Conservation (phyloP, 2,329 filamentous ascomycete species). For the Sporothrix schenckii region DNA sequence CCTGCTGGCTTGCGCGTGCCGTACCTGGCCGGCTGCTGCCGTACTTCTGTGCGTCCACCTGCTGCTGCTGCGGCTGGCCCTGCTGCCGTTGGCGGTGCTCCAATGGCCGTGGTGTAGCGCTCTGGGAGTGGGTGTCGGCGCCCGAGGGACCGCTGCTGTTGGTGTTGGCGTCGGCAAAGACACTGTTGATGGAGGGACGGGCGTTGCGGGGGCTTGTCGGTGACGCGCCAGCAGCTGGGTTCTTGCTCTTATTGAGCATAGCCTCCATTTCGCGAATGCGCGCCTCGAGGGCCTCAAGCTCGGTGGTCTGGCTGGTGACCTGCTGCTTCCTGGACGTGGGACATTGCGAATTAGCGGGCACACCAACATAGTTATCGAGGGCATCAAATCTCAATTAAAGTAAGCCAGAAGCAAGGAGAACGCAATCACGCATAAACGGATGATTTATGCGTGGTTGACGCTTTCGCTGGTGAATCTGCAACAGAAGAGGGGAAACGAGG, state of each 20-base stretch:
- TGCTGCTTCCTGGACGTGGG: slow-evolving; percentile 68
- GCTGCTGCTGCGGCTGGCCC: slow-evolving; percentile 35
- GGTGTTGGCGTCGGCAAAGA: slow-evolving; percentile 36
- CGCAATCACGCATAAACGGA: background rate
- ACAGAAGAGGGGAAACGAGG: background rate
- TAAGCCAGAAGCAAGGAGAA: background rate
- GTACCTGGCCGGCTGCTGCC: slow-evolving; percentile 60
- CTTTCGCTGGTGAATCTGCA: background rate
- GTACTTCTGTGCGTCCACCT: slow-evolving; percentile 41
- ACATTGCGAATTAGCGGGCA: slow-evolving; percentile 13
- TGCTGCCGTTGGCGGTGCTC: slow-evolving; percentile 32
- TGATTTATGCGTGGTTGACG: background rate
- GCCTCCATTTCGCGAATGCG: slow-evolving; percentile 84
- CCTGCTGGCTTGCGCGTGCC: slow-evolving; percentile 53
- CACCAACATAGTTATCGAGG: background rate
- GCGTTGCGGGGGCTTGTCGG: slow-evolving; percentile 28
- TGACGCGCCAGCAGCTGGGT: background rate
- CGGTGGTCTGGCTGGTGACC: slow-evolving; percentile 71
- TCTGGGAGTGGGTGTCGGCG: background rate
- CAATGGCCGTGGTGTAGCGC: slow-evolving; percentile 35
- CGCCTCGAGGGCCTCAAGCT: slow-evolving; percentile 84
- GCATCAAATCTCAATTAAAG: background rate
- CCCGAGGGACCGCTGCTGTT: slow-evolving; percentile 38
- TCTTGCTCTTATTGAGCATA: slow-evolving; percentile 57
- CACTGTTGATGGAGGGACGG: slow-evolving; percentile 41